These are phyloP conservation scores for Mycena vulgaris DNA, from an alignment of 768 basidiomycete species.

Conservation along the genomic window DNA sequence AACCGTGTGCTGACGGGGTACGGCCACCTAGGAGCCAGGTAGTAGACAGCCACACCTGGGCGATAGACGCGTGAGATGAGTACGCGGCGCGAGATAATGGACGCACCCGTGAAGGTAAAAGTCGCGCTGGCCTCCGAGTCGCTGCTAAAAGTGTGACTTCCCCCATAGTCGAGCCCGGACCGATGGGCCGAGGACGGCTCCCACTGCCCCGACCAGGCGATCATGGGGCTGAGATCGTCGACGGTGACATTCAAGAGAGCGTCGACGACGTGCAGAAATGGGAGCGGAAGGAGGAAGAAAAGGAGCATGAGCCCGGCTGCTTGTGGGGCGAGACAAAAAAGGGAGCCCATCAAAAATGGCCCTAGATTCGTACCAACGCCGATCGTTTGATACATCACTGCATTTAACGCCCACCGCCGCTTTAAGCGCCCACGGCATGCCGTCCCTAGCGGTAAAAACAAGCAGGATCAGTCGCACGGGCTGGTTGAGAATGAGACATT, in stretches of 20 bases:
- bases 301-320: constrained; percentile 14
- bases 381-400: not conserved
- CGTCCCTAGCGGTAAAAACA: too few relatives aligned
- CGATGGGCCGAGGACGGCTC: constrained; percentile 21
- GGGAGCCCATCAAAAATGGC: not conserved
- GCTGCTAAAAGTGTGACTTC: constrained; percentile 33
- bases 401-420: too few relatives aligned
- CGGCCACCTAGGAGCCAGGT: constrained; percentile 33
- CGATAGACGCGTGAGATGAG: not conserved
- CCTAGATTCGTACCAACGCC: not conserved
- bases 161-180: constrained; percentile 20
- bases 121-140: constrained; percentile 21
- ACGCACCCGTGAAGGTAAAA: constrained; percentile 31
- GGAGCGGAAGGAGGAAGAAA: constrained; percentile 18
- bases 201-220: constrained; percentile 24
- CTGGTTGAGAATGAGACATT: too few relatives aligned
- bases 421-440: too few relatives aligned
- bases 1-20: constrained; percentile 30
- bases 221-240: constrained; percentile 24
- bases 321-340: not conserved
- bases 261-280: constrained; percentile 22
- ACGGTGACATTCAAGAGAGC: constrained; percentile 22
- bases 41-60: constrained; percentile 34
- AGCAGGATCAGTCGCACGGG: too few relatives aligned
- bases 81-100: too few relatives aligned